These are phyloP conservation scores for Melampsora larici-populina DNA, from an alignment of 1,284 basidiomycete genomes.

Conservation along the genomic window DNA sequence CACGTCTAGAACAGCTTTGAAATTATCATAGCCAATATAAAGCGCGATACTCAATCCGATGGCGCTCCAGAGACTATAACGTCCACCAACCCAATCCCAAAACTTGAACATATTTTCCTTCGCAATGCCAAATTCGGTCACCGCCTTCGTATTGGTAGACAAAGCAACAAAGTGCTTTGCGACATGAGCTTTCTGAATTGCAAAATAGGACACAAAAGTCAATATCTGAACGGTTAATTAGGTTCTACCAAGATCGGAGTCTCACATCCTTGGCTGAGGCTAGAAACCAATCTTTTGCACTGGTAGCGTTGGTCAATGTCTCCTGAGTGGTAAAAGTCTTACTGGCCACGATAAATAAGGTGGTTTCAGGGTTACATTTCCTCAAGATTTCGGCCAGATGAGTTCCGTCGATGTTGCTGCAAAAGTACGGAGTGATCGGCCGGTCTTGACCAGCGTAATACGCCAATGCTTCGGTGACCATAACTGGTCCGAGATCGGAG, in stretches of 20 bases:
- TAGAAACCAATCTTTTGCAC: slow-evolving; percentile 93
- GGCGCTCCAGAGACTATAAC: slow-evolving; percentile 97
- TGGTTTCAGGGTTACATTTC: slow-evolving; percentile 82
- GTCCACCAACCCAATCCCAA: slow-evolving; percentile 99
- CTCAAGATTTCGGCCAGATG: slow-evolving; percentile 87
- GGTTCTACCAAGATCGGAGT: neutral
- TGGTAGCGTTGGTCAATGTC: slow-evolving; percentile 96
- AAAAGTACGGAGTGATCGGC: slow-evolving; percentile 81
- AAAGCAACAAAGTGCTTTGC: slow-evolving; percentile 99
- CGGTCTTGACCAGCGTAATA: slow-evolving; percentile 71
- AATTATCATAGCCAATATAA: slow-evolving; percentile 89
- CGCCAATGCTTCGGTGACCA: slow-evolving; percentile 97
- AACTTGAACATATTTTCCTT: slow-evolving; percentile 97
- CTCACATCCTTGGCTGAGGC: slow-evolving; percentile 61
- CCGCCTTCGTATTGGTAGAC: slow-evolving; percentile 90
- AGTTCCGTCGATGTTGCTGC: slow-evolving; percentile 97
- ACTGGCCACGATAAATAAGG: slow-evolving; percentile 93
- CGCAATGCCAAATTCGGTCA: slow-evolving; percentile 90
- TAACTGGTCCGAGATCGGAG: slow-evolving; percentile 94
- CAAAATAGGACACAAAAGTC: neutral
- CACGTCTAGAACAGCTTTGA: slow-evolving; percentile 72
- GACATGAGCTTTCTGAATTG: slow-evolving; percentile 70
- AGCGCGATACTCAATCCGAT: slow-evolving; percentile 93
- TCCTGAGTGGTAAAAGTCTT: slow-evolving; percentile 99
- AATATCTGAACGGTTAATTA: neutral